Evolutionary conservation across 2,329 filamentous ascomycete species (phyloP).

Genomic region (Alternaria ethzedia): DNA sequence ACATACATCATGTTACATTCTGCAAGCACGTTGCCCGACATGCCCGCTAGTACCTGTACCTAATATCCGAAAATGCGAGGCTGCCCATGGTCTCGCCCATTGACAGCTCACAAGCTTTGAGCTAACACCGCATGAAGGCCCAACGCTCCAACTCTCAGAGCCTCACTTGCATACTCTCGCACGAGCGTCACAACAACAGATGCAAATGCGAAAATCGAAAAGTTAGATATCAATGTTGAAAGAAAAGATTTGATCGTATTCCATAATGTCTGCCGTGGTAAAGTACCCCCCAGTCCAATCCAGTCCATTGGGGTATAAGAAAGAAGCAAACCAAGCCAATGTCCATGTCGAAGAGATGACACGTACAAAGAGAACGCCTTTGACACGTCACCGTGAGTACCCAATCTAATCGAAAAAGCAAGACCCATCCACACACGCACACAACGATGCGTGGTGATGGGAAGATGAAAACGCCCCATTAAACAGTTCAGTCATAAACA

Average conservation of each 20-base stretch:
- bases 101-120: not conserved
- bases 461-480: not conserved
- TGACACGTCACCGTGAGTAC: not conserved
- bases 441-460: not conserved
- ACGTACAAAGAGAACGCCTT: not conserved
- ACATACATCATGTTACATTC: not conserved
- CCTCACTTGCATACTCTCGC: not conserved
- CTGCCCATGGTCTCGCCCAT: not conserved
- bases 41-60: not conserved
- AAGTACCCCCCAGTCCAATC: slow-evolving; percentile 6
- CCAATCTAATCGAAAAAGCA: not conserved
- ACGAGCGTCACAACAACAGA: not conserved
- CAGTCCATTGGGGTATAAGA: slow-evolving; percentile 6
- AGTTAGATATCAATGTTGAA: not conserved
- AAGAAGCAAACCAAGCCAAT: not conserved
- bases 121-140: not conserved
- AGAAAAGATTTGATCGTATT: not conserved
- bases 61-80: not conserved
- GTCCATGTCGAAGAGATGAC: not conserved
- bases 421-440: not conserved
- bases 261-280: not conserved
- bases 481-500: not conserved
- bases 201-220: not conserved
- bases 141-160: not conserved
- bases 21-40: not conserved